These are phyloP conservation scores for Fusarium mexicanum DNA, from an alignment of 2,329 filamentous ascomycete genomes.

Conservation along the genomic window DNA sequence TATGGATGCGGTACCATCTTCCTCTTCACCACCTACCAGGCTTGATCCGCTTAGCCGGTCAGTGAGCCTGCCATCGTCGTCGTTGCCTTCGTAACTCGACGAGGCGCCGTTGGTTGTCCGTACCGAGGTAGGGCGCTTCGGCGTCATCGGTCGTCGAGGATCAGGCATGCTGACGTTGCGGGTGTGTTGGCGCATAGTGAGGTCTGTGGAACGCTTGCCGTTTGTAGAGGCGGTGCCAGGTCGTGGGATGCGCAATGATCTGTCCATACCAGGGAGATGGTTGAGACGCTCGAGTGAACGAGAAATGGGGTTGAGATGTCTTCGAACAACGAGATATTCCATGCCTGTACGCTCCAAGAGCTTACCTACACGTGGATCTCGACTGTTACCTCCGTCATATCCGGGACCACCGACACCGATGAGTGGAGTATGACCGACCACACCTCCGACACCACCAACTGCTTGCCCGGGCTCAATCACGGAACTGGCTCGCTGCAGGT, in stretches of 20 bases:
- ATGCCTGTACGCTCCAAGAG: slow-evolving; percentile 75
- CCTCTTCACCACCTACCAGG: slow-evolving; percentile 59
- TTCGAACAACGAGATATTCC: slow-evolving; percentile 78
- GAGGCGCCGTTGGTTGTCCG: slow-evolving; percentile 50
- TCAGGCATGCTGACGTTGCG: slow-evolving; percentile 54
- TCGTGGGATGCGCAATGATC: slow-evolving; percentile 59
- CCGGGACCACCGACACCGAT: slow-evolving; percentile 63
- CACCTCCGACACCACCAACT: slow-evolving; percentile 48
- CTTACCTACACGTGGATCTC: slow-evolving; percentile 71
- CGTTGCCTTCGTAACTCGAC: slow-evolving; percentile 59
- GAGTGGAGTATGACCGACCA: slow-evolving; percentile 56
- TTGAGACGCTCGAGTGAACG: slow-evolving; percentile 63
- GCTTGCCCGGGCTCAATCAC: slow-evolving; percentile 72
- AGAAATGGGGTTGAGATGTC: slow-evolving; percentile 76
- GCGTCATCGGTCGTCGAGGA: slow-evolving; percentile 43
- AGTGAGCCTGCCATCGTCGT: slow-evolving; percentile 54
- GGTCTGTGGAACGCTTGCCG: slow-evolving; percentile 48
- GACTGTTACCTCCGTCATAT: slow-evolving; percentile 61
- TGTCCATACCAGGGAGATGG: slow-evolving; percentile 62
- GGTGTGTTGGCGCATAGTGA: slow-evolving; percentile 49
- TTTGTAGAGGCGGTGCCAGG: slow-evolving; percentile 51
- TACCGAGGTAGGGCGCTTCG: slow-evolving; percentile 50
- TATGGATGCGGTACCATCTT: slow-evolving; percentile 61
- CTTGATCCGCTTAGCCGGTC: slow-evolving; percentile 61
- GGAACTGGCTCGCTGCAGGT: slow-evolving; percentile 77